Evolutionary conservation across 2,329 filamentous ascomycete species (phyloP).

Genomic region (Karstenula rhodostoma): DNA sequence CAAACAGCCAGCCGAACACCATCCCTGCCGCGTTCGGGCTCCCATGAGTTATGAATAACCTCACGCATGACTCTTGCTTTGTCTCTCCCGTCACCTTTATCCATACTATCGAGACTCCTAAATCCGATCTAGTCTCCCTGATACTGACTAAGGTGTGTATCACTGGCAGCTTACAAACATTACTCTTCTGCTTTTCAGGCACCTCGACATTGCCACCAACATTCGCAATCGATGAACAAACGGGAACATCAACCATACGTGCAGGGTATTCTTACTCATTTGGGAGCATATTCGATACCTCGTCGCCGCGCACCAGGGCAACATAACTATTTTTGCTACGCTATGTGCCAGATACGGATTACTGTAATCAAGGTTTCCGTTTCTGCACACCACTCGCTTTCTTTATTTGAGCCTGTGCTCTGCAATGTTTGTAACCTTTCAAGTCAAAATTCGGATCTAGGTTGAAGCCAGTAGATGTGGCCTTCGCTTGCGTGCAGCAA

Average conservation of each 20-base stretch:
- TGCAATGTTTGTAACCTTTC: no score
- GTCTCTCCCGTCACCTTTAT: slow-evolving; percentile 22
- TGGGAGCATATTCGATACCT: not conserved
- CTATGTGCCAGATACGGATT: no score
- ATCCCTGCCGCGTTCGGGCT: slow-evolving; percentile 8
- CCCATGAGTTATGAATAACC: slow-evolving; percentile 12
- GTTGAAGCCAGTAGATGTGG: not conserved
- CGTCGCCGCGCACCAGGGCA: not conserved
- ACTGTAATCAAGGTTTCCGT: not conserved
- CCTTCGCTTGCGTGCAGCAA: not conserved
- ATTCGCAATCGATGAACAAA: not conserved
- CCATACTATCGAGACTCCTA: slow-evolving; percentile 25
- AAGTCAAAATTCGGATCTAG: not conserved
- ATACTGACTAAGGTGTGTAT: slow-evolving; percentile 8
- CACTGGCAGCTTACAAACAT: slow-evolving; percentile 2
- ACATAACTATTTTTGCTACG: no score
- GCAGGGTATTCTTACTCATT: slow-evolving; percentile 15
- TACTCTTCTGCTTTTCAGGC: not conserved
- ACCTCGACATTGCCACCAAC: not conserved
- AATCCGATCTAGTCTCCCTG: slow-evolving; percentile 19
- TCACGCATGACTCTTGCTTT: slow-evolving; percentile 19
- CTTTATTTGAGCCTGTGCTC: no score
- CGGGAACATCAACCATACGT: slow-evolving; percentile 3
- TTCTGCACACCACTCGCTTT: no score
- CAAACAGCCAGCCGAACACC: slow-evolving; percentile 20